phyloP scores from a whole-genome alignment of 306 rosid genomes.

The Nissolia schottii region DNA sequence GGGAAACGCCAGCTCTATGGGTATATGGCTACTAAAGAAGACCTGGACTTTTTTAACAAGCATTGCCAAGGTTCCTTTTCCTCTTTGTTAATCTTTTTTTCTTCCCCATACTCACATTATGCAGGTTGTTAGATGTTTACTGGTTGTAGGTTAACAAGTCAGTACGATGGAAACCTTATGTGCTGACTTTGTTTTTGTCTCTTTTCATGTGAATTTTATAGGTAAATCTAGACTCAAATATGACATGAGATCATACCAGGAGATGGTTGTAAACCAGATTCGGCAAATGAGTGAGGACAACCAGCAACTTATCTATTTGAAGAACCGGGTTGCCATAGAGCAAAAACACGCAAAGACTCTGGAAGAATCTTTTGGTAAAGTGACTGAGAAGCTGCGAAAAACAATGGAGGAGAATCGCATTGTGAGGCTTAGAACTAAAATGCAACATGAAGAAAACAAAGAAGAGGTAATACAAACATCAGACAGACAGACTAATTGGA shows the following conservation, averaged over 20 bases:
- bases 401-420: conserved; percentile 53
- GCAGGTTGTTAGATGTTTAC: not conserved
- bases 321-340: conserved; percentile 43
- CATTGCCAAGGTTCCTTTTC: conserved; percentile 66
- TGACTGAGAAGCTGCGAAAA: conserved; percentile 49
- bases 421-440: conserved; percentile 49
- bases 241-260: conserved; percentile 70
- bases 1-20: conserved; percentile 81
- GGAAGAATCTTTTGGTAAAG: conserved; percentile 44
- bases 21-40: conserved; percentile 69
- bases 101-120: not conserved
- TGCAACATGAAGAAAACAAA: conserved; percentile 54
- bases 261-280: conserved; percentile 68
- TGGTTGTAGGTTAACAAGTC: not conserved
- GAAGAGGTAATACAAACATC: conserved; percentile 64
- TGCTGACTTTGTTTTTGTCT: not conserved
- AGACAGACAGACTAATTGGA: not conserved
- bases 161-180: not conserved
- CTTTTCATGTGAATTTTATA: conserved; percentile 16
- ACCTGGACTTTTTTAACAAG: conserved; percentile 58
- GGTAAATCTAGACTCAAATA: conserved; percentile 68
- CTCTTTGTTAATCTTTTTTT: conserved; percentile 3
- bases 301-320: conserved; percentile 48
- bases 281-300: conserved; percentile 85
- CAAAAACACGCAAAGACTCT: conserved; percentile 33